Base-by-base conservation (phyloP, 192 early-diverging fungal species). In the Coemansia sp. region DNA sequence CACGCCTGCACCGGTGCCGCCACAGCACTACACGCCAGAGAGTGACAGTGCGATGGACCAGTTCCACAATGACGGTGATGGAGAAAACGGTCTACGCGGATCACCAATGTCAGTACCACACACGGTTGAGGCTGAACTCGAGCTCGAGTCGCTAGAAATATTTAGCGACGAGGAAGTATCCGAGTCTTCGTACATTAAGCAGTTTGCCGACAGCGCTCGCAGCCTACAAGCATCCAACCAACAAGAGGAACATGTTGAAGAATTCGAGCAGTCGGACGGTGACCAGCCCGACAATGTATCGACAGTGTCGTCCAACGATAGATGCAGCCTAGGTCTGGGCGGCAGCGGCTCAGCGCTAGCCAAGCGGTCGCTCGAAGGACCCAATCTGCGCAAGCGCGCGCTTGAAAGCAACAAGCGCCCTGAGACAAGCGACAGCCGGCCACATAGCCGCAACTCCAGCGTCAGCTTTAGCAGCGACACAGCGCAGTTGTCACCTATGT, bases 141-240 rank as follows among this genome's bases (percentile, higher is more conserved):
- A 57, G 51, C 59, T 79, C 20, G 69, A 61, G 5, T 49, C 64
- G 25, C 57, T 67, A 1, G 69, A 71, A 7, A 64, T 64, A 9
- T 58, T 67, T 53, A 74, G 65, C 53, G 78, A 81, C 46, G 71
- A 79, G 3, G 72, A 72, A 36, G 59, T 58, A 0, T 68, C 63
- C 4, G 77, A 68, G 47, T 64, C 72, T 4, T 70, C 77, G 42
- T 80, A 80, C 42, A 71, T 80, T 34, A 67, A 64, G 57, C 68
- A 71, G 62, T 72, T 69, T 72, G 75, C 56, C 23, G 66, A 78
- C 31, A 54, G 54, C 37, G 2, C 58, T 0, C 66, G 59, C 17
- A 57, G 60, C 20, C 22, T 9, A 20, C 40, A 31, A 28, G 20
- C 31, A 11, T 38, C 42, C 0, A 21, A 11, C 11, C 56, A 59